Percentiles rank a stretch among this genome's conserved stretches.
Conservation (phyloP, 1,284 basidiomycete genomes). For the Naganishia sp. region DNA sequence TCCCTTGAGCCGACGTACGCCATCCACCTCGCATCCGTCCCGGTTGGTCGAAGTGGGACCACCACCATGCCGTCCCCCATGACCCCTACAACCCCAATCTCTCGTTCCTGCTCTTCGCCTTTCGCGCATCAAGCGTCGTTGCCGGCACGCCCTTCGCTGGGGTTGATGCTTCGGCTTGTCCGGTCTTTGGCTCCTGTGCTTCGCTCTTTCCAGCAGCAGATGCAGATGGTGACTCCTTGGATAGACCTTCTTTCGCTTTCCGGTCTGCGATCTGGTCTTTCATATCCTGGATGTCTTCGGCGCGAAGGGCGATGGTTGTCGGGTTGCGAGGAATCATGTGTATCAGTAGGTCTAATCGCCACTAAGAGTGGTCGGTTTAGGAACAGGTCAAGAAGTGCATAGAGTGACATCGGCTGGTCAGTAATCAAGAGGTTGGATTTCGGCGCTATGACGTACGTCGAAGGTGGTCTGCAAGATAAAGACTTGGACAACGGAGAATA, state of each 20-base stretch:
- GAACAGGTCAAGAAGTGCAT: too few species aligned
- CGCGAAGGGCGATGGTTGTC: slow-evolving; percentile 18
- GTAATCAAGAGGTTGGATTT: too few species aligned
- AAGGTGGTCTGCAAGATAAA: too few species aligned
- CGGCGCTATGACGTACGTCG: too few species aligned
- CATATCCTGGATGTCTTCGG: slow-evolving; percentile 26
- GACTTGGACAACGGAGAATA: too few species aligned
- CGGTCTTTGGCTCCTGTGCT: background rate
- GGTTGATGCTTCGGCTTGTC: background rate
- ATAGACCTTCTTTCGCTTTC: background rate
- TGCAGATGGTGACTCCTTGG: background rate
- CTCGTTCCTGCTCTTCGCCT: slow-evolving; percentile 18
- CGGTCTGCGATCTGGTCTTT: slow-evolving; percentile 12
- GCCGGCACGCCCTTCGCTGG: background rate
- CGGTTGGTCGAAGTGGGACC: background rate
- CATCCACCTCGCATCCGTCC: too few species aligned
- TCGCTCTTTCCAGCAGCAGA: background rate
- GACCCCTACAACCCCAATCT: slow-evolving; percentile 9
- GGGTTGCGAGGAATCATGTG: slow-evolving; percentile 22
- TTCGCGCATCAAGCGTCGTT: slow-evolving; percentile 20
- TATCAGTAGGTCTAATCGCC: too few species aligned
- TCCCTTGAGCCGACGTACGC: background rate
- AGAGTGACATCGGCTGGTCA: too few species aligned
- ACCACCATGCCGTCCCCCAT: background rate
- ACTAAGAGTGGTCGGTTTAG: too few species aligned